Evolutionary conservation across 2,329 filamentous ascomycete species (phyloP).

Genomic region (Hymenoscyphus linearis): DNA sequence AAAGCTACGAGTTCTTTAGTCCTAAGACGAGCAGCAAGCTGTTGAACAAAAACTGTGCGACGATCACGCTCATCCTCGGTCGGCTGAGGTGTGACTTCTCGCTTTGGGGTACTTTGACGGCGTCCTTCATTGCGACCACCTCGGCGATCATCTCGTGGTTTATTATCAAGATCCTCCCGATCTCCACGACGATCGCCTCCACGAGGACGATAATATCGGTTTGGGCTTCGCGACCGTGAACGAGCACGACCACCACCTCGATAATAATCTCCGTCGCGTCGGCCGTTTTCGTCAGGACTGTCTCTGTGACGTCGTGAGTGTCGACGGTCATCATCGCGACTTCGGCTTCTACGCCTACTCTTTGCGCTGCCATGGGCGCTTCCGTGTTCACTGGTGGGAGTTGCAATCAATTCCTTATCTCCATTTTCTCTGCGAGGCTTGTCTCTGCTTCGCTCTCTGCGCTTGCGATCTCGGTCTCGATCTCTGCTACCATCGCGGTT

Average conservation of each 20-base stretch:
- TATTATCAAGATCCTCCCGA: conserved; percentile 49
- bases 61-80: conserved; percentile 96
- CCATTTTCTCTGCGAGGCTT: conserved; percentile 42
- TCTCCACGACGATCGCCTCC: conserved; percentile 39
- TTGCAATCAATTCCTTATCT: conserved; percentile 55
- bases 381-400: conserved; percentile 69
- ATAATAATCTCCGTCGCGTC: conserved; percentile 63
- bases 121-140: conserved; percentile 34
- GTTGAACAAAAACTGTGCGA: conserved; percentile 96
- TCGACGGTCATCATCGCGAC: conserved; percentile 69
- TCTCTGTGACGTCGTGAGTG: conserved; percentile 68
- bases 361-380: conserved; percentile 65
- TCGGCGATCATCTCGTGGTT: conserved; percentile 37
- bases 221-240: conserved; percentile 68
- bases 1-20: conserved; percentile 91
- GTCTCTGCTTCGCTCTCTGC: conserved; percentile 54
- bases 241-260: conserved; percentile 58
- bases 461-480: conserved; percentile 50
- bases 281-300: conserved; percentile 39
- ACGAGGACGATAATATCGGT: conserved; percentile 48
- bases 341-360: conserved; percentile 75
- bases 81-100: conserved; percentile 61
- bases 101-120: conserved; percentile 36
- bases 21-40: conserved; percentile 87
- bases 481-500: conserved; percentile 51